Evolutionary conservation across 805 yeast genomes (phyloP).

Genomic region (Sungouiella blattae): DNA sequence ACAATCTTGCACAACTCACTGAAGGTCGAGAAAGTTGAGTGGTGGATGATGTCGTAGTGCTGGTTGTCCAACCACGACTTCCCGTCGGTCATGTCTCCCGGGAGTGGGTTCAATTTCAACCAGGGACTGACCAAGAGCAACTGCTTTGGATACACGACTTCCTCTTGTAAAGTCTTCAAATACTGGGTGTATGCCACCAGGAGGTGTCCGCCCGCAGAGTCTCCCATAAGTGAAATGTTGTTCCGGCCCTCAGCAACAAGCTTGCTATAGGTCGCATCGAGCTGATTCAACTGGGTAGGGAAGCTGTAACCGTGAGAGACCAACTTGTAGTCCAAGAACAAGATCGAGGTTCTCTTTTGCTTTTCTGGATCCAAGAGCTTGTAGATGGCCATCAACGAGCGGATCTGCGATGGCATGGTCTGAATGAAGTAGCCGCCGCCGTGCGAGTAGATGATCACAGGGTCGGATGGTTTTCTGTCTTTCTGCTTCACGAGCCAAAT

Average conservation of each 20-base stretch:
- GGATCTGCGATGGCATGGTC: slow-evolving; percentile 27
- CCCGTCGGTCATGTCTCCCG: slow-evolving; percentile 23
- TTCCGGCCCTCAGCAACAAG: slow-evolving; percentile 18
- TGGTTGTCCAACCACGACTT: slow-evolving; percentile 32
- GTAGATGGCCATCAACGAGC: slow-evolving; percentile 26
- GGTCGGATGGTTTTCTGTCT: slow-evolving; percentile 21
- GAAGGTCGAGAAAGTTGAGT: slow-evolving; percentile 6
- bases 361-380: slow-evolving; percentile 23
- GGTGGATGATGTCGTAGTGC: slow-evolving; percentile 12
- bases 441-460: slow-evolving; percentile 32
- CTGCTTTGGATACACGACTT: slow-evolving; percentile 23
- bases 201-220: slow-evolving; percentile 43
- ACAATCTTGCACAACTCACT: slow-evolving; percentile 7
- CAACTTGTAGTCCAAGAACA: slow-evolving; percentile 30
- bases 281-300: slow-evolving; percentile 32
- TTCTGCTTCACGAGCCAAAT: slow-evolving; percentile 33
- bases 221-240: slow-evolving; percentile 37
- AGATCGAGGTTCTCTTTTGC: slow-evolving; percentile 20
- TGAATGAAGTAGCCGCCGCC: slow-evolving; percentile 40
- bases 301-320: slow-evolving; percentile 27
- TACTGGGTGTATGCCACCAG: slow-evolving; percentile 27
- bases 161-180: slow-evolving; percentile 14
- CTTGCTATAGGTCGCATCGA: slow-evolving; percentile 23
- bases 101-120: slow-evolving; percentile 28
- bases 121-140: slow-evolving; percentile 35